Base-by-base conservation (phyloP, 305 asterid species). In the Euphrasia arctica region DNA sequence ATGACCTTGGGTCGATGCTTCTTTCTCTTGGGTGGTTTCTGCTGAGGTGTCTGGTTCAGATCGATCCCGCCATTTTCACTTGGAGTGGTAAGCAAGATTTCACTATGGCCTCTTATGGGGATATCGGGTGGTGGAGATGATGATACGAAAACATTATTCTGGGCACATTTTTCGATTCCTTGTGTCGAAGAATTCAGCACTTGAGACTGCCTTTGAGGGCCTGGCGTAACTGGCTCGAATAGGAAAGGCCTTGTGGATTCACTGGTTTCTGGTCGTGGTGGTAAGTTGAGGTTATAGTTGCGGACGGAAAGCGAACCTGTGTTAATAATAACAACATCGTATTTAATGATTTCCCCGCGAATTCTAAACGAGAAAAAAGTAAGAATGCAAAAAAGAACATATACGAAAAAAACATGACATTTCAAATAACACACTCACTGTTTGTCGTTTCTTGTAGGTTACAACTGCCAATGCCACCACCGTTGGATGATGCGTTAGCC, bases 1-100 rank as follows among this genome's bases (percentile, higher is more conserved):
- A 91, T 78, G 32, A 92, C 98, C 78, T 92, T 92, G 2, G 98
- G 97, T 54, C 94, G 76, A 77, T 85, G 93, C 76, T 92, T 92
- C 64, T 77, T 81, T 74, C 96, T 84, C 76, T 69, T 92, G 55
- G 88, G 89, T 54, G 88, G 50, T 72, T 78, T 87, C 45, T 61
- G 83, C 65, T 69, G 80, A 58, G 96, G 97, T 11, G 97, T 87
- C 77, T 80, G 78, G 85, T 81, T 87, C 61, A 80, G 78, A 74
- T 87, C 91, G 58, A 85, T 82, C 14, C 78, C 95, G 62, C 54
- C 76, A 69, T 63, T 72, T 65, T 76, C 85, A 69, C 72, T 74
- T 68, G 68, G 13, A 62, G 68, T 63, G 66, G 52, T 58, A 60
- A 52, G 75, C 65, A 74, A 66, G 32, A 59, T 78, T 58, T 66